Conservation (phyloP, 768 basidiomycete genomes). For the Hortiboletus flavorubellus region DNA sequence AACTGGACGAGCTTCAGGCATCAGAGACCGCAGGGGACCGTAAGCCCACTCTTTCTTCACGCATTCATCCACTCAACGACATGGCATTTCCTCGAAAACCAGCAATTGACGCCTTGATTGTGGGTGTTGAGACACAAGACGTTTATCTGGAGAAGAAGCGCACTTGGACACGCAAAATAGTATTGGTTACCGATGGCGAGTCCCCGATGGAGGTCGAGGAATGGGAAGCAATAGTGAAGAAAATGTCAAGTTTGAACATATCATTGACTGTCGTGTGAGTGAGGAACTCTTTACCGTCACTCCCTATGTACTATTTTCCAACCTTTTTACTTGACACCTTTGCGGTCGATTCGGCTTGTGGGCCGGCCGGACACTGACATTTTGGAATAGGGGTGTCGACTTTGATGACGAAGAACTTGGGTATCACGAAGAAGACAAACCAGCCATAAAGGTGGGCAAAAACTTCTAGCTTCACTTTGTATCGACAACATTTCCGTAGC, state of each 20-base stretch:
- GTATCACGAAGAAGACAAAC: constrained; percentile 66
- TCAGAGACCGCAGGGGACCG: constrained; percentile 62
- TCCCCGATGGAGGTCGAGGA: constrained; percentile 68
- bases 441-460: constrained; percentile 62
- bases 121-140: constrained; percentile 78
- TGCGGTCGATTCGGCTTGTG: neutral
- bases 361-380: constrained; percentile 5
- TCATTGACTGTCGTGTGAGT: constrained; percentile 70
- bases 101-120: constrained; percentile 88
- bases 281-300: neutral
- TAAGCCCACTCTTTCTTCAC: constrained; percentile 33
- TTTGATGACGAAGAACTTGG: constrained; percentile 73
- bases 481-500: constrained; percentile 36
- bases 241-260: constrained; percentile 60
- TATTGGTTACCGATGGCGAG: constrained; percentile 85
- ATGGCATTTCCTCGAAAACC: neutral
- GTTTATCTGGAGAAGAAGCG: constrained; percentile 64
- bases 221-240: constrained; percentile 65
- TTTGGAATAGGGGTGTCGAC: constrained; percentile 67
- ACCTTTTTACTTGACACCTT: neutral
- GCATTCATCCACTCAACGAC: neutral
- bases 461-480: neutral
- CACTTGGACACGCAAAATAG: constrained; percentile 82
- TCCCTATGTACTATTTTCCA: neutral
- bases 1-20: constrained; percentile 57